Evolutionary conservation across 805 yeast species (phyloP), one percentile per base, ranked within the genome.

Genomic region (Vanderwaltozyma yarrowii): DNA sequence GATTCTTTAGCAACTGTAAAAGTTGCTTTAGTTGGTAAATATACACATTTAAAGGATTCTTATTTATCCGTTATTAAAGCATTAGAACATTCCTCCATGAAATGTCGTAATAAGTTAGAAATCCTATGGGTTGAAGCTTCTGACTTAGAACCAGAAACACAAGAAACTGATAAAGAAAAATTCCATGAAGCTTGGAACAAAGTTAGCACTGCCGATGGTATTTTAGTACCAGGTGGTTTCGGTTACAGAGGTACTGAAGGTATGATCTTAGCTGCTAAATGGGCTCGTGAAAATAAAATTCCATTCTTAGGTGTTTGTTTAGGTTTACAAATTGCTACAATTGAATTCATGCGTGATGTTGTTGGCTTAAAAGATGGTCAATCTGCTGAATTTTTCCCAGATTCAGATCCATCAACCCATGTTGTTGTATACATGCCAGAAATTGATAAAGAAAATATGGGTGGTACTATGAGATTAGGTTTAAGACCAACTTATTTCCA

Each of bases 381-480:
- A 34, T 85, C 95, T 20, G 77, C 79, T 64, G 97, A 89, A 67
- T 84, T 89, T 56, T 75, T 74, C 47, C 73, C 78, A 18, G 67
- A 70, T n/a, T 56, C 74, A 36, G 65, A 71, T 30, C 82, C 80
- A 39, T 74, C 73, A 5, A 73, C 68, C 25, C 71, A 73, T 38
- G 75, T 86, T 37, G 94, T 92, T 42, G 84, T 92, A 35, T 92
- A 86, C 69, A 92, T 92, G 99, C 99, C 99, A 32, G 99, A 92
- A 64, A 87, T 89, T 45, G 95, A 87, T 65, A 89, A 87, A 69
- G 78, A 82, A 51, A 86, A 85, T 61, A 73, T 92, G 70, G 99
- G 99, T 46, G 99, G 99, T 50, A 89, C 97, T 36, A 92, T 92
- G 99, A 80, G 99, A 70, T 74, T 92, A 51, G 99, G 99, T 52